phyloP scores from a whole-genome alignment of 495 filamentous ascomycete genomes.

The Tuber brumale region DNA sequence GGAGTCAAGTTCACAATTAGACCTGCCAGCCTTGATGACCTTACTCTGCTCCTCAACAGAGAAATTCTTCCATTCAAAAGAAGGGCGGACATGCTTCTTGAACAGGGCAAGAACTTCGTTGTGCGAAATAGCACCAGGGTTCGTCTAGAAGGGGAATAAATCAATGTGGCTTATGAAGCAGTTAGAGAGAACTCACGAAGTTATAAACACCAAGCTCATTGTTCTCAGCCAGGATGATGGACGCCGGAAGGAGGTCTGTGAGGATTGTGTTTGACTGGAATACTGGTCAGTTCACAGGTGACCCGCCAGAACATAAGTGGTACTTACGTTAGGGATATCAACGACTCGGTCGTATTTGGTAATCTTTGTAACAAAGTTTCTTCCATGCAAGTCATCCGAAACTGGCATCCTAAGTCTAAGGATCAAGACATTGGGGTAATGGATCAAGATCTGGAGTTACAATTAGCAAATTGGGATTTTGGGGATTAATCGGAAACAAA shows the following conservation, averaged over 20 bases:
- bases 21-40: conserved; percentile 59
- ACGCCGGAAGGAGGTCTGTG: conserved; percentile 56
- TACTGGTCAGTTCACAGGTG: background rate
- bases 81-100: conserved; percentile 55
- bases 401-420: conserved; percentile 64
- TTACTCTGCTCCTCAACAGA: conserved; percentile 59
- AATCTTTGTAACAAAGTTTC: conserved; percentile 65
- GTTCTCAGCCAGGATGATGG: conserved; percentile 55
- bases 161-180: conserved; percentile 6
- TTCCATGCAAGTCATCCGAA: conserved; percentile 58
- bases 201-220: conserved; percentile 59
- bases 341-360: conserved; percentile 58
- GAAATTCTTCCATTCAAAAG: conserved; percentile 62
- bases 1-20: conserved; percentile 59
- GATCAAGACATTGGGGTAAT: conserved; percentile 55
- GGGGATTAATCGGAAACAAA: conserved; percentile 37
- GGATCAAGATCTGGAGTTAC: conserved; percentile 50
- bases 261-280: conserved; percentile 56
- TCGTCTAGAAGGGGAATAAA: conserved; percentile 48
- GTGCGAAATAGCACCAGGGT: conserved; percentile 61
- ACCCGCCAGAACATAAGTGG: background rate
- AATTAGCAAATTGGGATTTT: conserved; percentile 19
- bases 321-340: conserved; percentile 53
- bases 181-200: conserved; percentile 27
- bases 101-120: conserved; percentile 60